A percentile compares a stretch with the other conserved stretches of the same genome.
Evolutionary conservation across 495 filamentous ascomycete species (phyloP).

Genomic region (Aspergillus wentii): DNA sequence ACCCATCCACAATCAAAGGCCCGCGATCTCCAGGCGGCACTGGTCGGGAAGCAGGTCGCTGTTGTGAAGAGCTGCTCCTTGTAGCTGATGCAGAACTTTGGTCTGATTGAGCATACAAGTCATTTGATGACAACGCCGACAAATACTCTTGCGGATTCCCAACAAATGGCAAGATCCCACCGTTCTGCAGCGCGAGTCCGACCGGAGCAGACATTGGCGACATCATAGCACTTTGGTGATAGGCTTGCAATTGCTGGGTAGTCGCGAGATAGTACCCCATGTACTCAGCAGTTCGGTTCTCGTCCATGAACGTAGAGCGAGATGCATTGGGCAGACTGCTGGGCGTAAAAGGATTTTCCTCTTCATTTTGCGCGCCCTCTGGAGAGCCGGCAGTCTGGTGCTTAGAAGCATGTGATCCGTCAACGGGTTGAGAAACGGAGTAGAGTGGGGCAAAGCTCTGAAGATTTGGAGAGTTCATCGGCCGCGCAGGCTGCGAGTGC

Average conservation of each 20-base stretch:
- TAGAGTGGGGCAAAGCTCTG: constrained; percentile 34
- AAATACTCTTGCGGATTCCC: constrained; percentile 35
- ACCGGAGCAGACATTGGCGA: constrained; percentile 42
- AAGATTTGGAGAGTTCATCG: constrained; percentile 40
- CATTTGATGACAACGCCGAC: constrained; percentile 28
- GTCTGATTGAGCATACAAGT: constrained; percentile 18
- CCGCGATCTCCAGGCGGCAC: constrained; percentile 25
- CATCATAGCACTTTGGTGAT: constrained; percentile 40
- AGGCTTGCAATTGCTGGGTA: constrained; percentile 48
- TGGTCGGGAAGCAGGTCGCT: constrained; percentile 18
- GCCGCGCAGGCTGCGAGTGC: constrained; percentile 62
- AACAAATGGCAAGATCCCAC: constrained; percentile 41
- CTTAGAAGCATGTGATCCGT: constrained; percentile 31
- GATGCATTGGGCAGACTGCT: constrained; percentile 32
- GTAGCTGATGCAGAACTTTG: constrained; percentile 10
- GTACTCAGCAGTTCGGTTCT: constrained; percentile 53
- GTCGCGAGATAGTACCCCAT: constrained; percentile 60
- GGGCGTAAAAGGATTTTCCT: constrained; percentile 39
- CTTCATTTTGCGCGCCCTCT: constrained; percentile 34
- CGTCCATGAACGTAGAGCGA: constrained; percentile 39
- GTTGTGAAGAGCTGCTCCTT: constrained; percentile 14
- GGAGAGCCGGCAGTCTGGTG: constrained; percentile 29
- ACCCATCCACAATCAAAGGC: constrained; percentile 43
- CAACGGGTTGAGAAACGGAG: constrained; percentile 26
- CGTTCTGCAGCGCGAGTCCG: constrained; percentile 43